Conservation (phyloP, 331 rosid species). For the Pyrus hybrid region DNA sequence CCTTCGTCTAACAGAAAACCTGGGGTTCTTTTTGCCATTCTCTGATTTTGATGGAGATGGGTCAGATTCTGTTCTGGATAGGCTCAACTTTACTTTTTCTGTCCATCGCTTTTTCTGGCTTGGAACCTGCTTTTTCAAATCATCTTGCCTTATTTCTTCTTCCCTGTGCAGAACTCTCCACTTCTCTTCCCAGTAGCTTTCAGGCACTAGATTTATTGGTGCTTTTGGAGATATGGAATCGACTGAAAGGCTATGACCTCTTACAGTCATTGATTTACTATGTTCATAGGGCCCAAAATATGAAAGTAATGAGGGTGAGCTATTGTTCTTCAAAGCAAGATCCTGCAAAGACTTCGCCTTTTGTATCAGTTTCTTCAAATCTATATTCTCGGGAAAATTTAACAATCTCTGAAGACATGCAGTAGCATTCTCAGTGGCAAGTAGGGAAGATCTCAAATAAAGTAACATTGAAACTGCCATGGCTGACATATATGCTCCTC, state of each 20-base stretch:
- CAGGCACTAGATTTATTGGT: conserved; percentile 47
- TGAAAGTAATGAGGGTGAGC: conserved; percentile 37
- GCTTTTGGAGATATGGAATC: conserved; percentile 61
- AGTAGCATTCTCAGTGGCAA: conserved; percentile 91
- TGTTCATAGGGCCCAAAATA: conserved; percentile 26
- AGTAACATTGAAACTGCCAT: conserved; percentile 94
- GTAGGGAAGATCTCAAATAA: conserved; percentile 74
- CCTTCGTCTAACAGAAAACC: conserved; percentile 48
- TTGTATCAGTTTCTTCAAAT: conserved; percentile 57
- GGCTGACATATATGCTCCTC: conserved; percentile 84
- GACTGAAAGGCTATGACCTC: conserved; percentile 43
- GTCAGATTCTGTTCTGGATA: conserved; percentile 62
- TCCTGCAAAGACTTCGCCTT: conserved; percentile 78
- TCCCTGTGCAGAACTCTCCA: conserved; percentile 83
- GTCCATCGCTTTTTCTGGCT: conserved; percentile 73
- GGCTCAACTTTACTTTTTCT: conserved; percentile 61
- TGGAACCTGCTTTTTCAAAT: conserved; percentile 35
- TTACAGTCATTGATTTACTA: conserved; percentile 33
- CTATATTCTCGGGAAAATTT: conserved; percentile 59
- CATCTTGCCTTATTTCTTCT: conserved; percentile 55
- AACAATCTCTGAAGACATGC: conserved; percentile 82
- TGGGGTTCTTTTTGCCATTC: conserved; percentile 36
- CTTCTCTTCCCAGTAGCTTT: conserved; percentile 98
- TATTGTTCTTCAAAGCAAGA: conserved; percentile 51
- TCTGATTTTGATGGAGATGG: conserved; percentile 42